Base-by-base conservation (phyloP, 1,284 basidiomycete species). In the Rhodotorula sp. region DNA sequence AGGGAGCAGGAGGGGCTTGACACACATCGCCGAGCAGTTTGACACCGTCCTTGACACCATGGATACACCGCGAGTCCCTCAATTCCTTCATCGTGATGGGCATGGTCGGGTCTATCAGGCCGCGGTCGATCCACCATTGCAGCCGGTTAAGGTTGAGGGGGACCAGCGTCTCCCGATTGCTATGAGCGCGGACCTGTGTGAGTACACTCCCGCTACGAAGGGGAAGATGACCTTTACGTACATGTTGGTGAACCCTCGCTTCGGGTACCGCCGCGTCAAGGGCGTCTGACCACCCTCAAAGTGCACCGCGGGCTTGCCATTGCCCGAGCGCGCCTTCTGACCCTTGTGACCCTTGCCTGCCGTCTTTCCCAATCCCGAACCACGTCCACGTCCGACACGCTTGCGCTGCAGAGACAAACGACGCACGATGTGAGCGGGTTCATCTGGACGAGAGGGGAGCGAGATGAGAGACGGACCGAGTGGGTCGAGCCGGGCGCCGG, bases 281-380 rank as follows among this genome's bases (percentile, higher is more conserved):
- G 95, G 91, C 30, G 94, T 97, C 81, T 98, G 95, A 74, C 95
- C 95, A 78, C 95, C 95, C 81, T 96, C 94, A 76, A 98, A 99
- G 10, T 89, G 88, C 6, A 73, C 65, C 24, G 49, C 34, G 34
- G 92, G 87, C 77, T 87, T 91, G n/a, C 93, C 91, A 76, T 91
- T 89, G 9, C 95, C 94, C 29, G 91, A 87, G 66, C 95, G 87
- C 54, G 94, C 90, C 71, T 94, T 95, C 81, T 96, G 94, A 77
- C 95, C 95, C 79, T 99, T 99, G 81, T 92, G 87, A 82, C 95
- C 95, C 65, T 92, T 87, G 72, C 93, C 93, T 7, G 94, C 89
- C 0, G 94, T 97, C 67, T 92, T 90, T 77, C 95, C 95, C 75
- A 91, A 86, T 39, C 90, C 90, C 1, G 92, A 94, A 29, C 90